Evolutionary conservation across 139 green algal genomes (phyloP), one percentile per base, ranked within the genome.

Genomic region (Dunaliella primolecta): DNA sequence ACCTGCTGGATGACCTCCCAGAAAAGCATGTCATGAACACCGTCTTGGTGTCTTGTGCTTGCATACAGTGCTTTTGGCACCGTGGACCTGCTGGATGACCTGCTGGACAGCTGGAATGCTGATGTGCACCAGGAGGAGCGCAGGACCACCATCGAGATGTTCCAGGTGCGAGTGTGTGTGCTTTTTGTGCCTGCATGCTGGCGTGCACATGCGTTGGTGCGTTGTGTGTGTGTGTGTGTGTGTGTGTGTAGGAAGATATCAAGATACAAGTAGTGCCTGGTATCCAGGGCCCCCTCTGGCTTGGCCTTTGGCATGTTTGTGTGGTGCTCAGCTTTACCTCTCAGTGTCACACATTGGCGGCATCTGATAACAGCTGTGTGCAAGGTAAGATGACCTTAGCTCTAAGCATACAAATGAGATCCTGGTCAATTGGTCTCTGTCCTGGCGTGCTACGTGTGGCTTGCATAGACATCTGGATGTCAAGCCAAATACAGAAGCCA

Each of bases 71-170:
- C 46, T 2, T 46, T 81, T 64, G 76, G 76, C 23, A 38, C 33
- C 21, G 33, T 81, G 7, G 85, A 91, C 74, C 82, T 86, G n/a
- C 86, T 89, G 88, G 91, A 94, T 71, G 91, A 94, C 86, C 84
- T 94, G 84, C 57, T 89, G 70, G 91, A 94, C 78, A 89, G 93
- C 78, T 94, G 91, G 92, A 92, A 80, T 15, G 71, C 85, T 21
- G 25, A 30, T 3, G 81, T 55, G 36, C 90, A 92, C 81, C 31
- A 83, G 81, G 38, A 82, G 72, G 90, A 93, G 83, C 81, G 87
- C 35, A 74, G 85, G 80, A 75, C 72, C 56, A 32, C 90, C 1
- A 75, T 93, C 1, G 29, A 82, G 29, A 85, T 83, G 36, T 71
- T 92, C 70, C 90, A 93, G 86, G 89, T 64, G 46, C 15, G 46